These are phyloP conservation scores for Eimeria sp. DNA, from an alignment of 169 alveolate species.

Conservation along the genomic window DNA sequence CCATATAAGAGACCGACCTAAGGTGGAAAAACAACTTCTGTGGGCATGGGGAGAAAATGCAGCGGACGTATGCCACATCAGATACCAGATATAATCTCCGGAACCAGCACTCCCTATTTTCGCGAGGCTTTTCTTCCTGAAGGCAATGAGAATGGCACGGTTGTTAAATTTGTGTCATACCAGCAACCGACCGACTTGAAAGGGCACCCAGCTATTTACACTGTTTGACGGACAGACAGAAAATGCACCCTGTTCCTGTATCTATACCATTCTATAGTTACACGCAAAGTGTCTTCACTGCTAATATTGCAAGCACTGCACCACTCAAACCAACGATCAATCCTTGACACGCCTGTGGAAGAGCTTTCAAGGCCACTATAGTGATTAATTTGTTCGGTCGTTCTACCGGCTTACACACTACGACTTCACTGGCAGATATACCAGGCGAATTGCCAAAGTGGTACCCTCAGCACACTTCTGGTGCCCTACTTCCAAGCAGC, in stretches of 20 bases:
- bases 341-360: not conserved
- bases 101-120: no score
- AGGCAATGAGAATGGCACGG: no score
- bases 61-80: no score
- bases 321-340: not conserved
- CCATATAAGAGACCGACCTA: no score
- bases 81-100: no score
- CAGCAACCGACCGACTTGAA: not conserved
- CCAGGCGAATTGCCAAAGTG: not conserved
- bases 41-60: no score
- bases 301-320: not conserved
- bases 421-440: not conserved
- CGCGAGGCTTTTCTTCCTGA: no score
- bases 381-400: not conserved
- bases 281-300: not conserved
- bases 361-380: not conserved
- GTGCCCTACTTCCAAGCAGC: no score
- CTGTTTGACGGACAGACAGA: not conserved
- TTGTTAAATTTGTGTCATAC: no score
- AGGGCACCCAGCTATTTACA: not conserved
- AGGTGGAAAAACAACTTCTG: no score
- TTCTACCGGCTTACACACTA: not conserved
- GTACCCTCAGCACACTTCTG: no score
- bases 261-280: not conserved
- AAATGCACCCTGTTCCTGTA: not conserved